These are phyloP conservation scores for Epichloe bromicola DNA, from an alignment of 2,329 filamentous ascomycete species.

Conservation along the genomic window DNA sequence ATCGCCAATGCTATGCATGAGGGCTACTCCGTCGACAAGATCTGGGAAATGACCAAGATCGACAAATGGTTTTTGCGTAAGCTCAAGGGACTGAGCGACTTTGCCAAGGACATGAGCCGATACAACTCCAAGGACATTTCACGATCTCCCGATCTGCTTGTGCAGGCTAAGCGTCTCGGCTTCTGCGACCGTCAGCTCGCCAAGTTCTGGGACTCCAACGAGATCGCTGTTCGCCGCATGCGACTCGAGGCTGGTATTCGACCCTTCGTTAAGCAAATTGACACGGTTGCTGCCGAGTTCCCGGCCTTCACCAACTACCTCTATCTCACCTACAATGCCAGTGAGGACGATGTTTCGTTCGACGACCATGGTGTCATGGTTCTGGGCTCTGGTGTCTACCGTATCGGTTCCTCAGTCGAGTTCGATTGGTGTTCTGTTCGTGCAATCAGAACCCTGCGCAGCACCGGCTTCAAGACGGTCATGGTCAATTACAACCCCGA, in stretches of 20 bases:
- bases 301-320: constrained; percentile 91
- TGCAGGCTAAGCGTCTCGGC: constrained; percentile 81
- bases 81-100: constrained; percentile 82
- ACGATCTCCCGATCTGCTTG: constrained; percentile 51
- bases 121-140: constrained; percentile 53
- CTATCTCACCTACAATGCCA: constrained; percentile 90
- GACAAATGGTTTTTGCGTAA: constrained; percentile 97
- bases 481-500: constrained; percentile 96
- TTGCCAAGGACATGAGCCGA: constrained; percentile 63
- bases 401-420: constrained; percentile 94
- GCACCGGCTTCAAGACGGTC: constrained; percentile 79
- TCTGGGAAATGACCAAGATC: constrained; percentile 97
- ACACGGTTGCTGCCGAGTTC: constrained; percentile 96
- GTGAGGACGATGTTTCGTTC: constrained; percentile 71
- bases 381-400: constrained; percentile 86
- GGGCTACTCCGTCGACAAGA: constrained; percentile 89
- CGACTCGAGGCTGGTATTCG: constrained; percentile 76
- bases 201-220: constrained; percentile 88
- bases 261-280: constrained; percentile 93
- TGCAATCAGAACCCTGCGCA: constrained; percentile 78
- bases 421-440: constrained; percentile 99
- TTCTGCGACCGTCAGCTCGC: constrained; percentile 91
- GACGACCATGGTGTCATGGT: constrained; percentile 93
- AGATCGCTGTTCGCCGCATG: constrained; percentile 73
- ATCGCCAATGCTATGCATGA: constrained; percentile 95